Base-by-base conservation (phyloP, 1,284 basidiomycete species). In the Sporisorium reilianum region DNA sequence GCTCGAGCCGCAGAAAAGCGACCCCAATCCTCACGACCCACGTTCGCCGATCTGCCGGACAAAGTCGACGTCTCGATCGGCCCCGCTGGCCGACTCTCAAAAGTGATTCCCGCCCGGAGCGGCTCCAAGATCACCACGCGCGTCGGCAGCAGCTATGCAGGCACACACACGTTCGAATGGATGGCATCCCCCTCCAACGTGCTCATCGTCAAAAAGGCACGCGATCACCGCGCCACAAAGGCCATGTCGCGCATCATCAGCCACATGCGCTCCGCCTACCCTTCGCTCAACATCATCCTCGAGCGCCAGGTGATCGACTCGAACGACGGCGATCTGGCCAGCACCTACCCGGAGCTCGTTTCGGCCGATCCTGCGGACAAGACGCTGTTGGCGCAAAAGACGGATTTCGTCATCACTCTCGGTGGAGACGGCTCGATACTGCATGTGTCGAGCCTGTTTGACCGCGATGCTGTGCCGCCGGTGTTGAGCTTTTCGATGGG, bases 401-500 rank as follows among this genome's bases (percentile, higher is more conserved):
- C 72, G 5, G 93, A 96, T 84, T 88, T 98, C 9, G 91, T 97
- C 16, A 89, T 98, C 32, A 97, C 95, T 0, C 86, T 98, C 1
- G 95, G 95, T 52, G 95, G 95, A 25, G 95, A 98, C 83, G 95
- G 95, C 2, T 97, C 96, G 2, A 95, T 98, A 52, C 88, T 98
- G 4, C 95, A 97, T 82, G 94, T 94, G 0, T 95, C 95, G 5
- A 94, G 93, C 25, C 87, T 98, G 7, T 98, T 98, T 85, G 92
- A 91, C 78, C 87, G 89, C 9, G 92, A 92, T 34, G 91, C 93
- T 23, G 95, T 97, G 14, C 95, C 95, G 1, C 95, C 96, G 0
- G 95, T 98, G 0, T 87, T 98, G 38, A 95, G 93, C 82, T 97
- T 98, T 86, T 95, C 93, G 0, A 94, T 97, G 92, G 96, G 95